phyloP scores from a whole-genome alignment of 768 basidiomycete genomes.

The Rhodotorula diobovata region DNA sequence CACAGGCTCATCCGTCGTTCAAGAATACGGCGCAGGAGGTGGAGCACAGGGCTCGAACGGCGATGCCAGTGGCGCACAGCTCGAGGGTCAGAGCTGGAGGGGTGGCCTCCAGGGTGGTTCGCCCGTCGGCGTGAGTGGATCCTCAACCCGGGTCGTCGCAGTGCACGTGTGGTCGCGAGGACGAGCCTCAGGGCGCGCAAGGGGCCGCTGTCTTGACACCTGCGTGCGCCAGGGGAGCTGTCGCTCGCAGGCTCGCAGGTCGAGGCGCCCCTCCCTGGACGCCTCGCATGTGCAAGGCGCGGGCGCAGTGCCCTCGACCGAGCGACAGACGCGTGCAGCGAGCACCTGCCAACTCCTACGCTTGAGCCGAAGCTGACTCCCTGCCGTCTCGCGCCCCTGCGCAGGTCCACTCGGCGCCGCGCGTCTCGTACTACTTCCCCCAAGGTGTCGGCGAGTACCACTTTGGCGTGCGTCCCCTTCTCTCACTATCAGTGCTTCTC shows the following conservation, averaged over 20 bases:
- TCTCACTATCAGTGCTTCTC: not conserved
- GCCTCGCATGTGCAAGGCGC: no score
- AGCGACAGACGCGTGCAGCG: no score
- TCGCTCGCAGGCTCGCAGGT: no score
- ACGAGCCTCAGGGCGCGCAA: no score
- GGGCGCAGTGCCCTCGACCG: no score
- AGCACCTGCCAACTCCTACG: not conserved
- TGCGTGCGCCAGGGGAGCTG: no score
- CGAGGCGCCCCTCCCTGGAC: no score
- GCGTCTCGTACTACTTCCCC: constrained; percentile 94
- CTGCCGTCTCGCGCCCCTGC: not conserved
- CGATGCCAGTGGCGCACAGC: not conserved
- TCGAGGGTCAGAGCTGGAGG: constrained; percentile 42
- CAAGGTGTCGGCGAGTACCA: constrained; percentile 91
- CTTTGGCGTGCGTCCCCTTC: constrained; percentile 68
- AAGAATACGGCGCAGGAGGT: not conserved
- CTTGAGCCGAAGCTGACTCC: not conserved
- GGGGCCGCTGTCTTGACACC: no score
- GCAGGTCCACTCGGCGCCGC: constrained; percentile 65
- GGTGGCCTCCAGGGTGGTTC: constrained; percentile 27
- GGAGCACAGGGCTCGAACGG: not conserved
- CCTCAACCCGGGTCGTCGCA: no score
- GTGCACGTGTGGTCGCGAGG: no score
- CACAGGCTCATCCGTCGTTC: not conserved
- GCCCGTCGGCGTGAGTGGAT: constrained; percentile 46